Percentiles rank a stretch among this genome's conserved stretches.
Conservation (phyloP, 192 early-diverging fungal genomes). For the Dissophora ornata region DNA sequence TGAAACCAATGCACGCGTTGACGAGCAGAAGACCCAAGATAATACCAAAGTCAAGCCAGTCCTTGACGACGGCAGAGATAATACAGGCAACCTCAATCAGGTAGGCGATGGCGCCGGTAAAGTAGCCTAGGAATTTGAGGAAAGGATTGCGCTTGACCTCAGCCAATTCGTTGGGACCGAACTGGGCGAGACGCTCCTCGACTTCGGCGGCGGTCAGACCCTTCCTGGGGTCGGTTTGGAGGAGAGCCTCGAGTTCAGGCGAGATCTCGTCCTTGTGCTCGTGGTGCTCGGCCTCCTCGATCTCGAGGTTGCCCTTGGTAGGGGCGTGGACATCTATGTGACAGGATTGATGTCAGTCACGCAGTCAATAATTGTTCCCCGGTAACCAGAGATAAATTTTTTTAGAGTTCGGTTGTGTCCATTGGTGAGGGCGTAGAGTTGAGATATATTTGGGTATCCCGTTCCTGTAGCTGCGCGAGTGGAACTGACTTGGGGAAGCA, state of each 20-base stretch:
- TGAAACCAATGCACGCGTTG: constrained; percentile 93
- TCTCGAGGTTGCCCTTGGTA: constrained; percentile 56
- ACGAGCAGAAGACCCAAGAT: constrained; percentile 80
- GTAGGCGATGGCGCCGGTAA: constrained; percentile 88
- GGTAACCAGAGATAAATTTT: too few species aligned
- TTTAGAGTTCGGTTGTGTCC: too few species aligned
- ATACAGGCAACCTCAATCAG: constrained; percentile 90
- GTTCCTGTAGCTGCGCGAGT: too few species aligned
- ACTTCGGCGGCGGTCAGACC: constrained; percentile 84
- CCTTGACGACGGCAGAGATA: constrained; percentile 73
- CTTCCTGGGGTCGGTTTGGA: constrained; percentile 83
- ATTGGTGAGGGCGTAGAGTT: too few species aligned
- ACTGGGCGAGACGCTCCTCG: constrained; percentile 71
- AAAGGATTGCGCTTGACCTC: constrained; percentile 88
- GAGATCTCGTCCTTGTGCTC: constrained; percentile 81
- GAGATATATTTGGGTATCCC: too few species aligned
- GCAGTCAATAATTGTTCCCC: too few species aligned
- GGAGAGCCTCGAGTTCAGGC: constrained; percentile 81
- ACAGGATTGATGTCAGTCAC: too few species aligned
- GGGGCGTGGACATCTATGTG: too few species aligned
- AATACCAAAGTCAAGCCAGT: constrained; percentile 82
- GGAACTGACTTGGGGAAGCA: too few species aligned
- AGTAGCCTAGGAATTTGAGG: constrained; percentile 89
- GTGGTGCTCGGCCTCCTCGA: constrained; percentile 77
- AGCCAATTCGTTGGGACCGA: constrained; percentile 84